Percentiles rank a stretch among this genome's conserved stretches.
phyloP scores from a whole-genome alignment of 208 protist genomes.

The Herpetomonas tarakana region DNA sequence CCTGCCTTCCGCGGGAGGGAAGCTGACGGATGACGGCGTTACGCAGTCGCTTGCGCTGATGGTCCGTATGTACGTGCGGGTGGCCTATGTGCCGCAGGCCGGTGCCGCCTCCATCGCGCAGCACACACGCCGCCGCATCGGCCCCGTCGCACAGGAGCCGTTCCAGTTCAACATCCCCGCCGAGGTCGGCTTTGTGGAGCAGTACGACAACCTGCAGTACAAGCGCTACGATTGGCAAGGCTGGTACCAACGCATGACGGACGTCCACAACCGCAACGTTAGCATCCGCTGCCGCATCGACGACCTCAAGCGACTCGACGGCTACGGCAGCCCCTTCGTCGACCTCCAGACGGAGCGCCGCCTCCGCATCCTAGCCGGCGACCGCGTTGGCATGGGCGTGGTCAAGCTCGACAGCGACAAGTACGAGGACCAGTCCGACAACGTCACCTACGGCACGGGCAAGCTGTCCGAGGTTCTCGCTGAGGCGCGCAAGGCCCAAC shows the following conservation, averaged over 20 bases:
- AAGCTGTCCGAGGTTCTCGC: constrained; percentile 84
- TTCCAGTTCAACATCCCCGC: constrained; percentile 75
- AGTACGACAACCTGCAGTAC: constrained; percentile 89
- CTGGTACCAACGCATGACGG: constrained; percentile 89
- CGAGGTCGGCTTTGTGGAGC: constrained; percentile 85
- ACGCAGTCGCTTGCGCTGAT: constrained; percentile 31
- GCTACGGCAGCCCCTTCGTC: constrained; percentile 66
- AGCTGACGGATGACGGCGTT: not conserved
- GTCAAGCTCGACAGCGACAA: constrained; percentile 89
- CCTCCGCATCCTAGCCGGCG: constrained; percentile 69
- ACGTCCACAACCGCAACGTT: constrained; percentile 90
- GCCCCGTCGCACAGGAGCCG: constrained; percentile 47
- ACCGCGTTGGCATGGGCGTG: constrained; percentile 85
- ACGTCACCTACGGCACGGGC: constrained; percentile 70
- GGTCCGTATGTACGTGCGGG: constrained; percentile 78
- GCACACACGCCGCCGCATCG: constrained; percentile 75
- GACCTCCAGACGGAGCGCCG: constrained; percentile 84
- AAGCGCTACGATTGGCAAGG: constrained; percentile 91
- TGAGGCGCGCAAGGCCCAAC: constrained; percentile 84
- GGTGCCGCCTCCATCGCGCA: constrained; percentile 75
- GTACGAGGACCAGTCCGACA: constrained; percentile 88
- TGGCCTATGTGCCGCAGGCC: constrained; percentile 79
- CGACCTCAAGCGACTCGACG: constrained; percentile 79
- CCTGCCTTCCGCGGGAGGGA: not conserved
- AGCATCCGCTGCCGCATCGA: constrained; percentile 76